A percentile compares a stretch with the other conserved stretches of the same genome.
Conservation (phyloP, 2,329 filamentous ascomycete species). For the Fusarium incarnatum region DNA sequence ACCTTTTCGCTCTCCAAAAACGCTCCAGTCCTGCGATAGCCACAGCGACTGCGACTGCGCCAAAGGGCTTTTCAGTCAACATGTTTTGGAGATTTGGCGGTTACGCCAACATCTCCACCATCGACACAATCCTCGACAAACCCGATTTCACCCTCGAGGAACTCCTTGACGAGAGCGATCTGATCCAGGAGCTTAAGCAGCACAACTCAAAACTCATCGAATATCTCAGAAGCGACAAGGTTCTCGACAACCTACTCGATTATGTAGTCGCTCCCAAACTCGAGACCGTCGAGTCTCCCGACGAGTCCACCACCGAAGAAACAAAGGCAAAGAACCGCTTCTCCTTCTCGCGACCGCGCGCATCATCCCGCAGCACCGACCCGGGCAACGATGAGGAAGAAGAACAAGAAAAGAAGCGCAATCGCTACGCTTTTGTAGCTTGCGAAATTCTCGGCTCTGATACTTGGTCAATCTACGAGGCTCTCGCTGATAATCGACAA, state of each 20-base stretch:
- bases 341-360: slow-evolving; percentile 64
- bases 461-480: slow-evolving; percentile 96
- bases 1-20: slow-evolving; percentile 30
- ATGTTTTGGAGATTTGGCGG: slow-evolving; percentile 99
- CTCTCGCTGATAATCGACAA: slow-evolving; percentile 84
- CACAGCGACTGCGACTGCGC: slow-evolving; percentile 50
- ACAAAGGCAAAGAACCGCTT: slow-evolving; percentile 60
- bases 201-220: slow-evolving; percentile 98
- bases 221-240: slow-evolving; percentile 87
- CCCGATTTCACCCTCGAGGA: slow-evolving; percentile 96
- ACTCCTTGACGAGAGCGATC: slow-evolving; percentile 92
- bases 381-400: slow-evolving; percentile 68
- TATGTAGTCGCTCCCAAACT: slow-evolving; percentile 88
- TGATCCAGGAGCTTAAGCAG: slow-evolving; percentile 97
- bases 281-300: slow-evolving; percentile 64
- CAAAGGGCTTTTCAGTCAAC: slow-evolving; percentile 61
- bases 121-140: slow-evolving; percentile 97
- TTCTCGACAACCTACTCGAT: slow-evolving; percentile 86
- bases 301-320: slow-evolving; percentile 64
- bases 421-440: slow-evolving; percentile 93
- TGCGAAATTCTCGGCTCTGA: slow-evolving; percentile 95
- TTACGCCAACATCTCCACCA: slow-evolving; percentile 96
- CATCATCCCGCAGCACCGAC: slow-evolving; percentile 64
- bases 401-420: slow-evolving; percentile 88
- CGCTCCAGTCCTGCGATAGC: slow-evolving; percentile 49